These are phyloP conservation scores for Aspergillus sclerotioniger DNA, from an alignment of 495 filamentous ascomycete species.

Conservation along the genomic window DNA sequence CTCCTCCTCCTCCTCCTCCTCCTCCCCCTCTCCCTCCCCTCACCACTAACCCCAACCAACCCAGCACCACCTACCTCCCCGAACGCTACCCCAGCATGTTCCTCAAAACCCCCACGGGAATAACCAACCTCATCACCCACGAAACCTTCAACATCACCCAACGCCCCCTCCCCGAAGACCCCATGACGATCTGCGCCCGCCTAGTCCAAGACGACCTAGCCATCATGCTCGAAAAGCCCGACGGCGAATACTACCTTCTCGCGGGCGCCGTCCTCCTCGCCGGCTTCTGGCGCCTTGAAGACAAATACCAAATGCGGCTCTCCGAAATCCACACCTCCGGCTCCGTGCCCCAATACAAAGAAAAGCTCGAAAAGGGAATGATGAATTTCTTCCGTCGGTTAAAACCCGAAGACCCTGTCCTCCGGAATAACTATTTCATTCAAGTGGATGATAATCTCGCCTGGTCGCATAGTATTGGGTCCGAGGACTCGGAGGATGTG, in stretches of 20 bases:
- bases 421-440: conserved; percentile 73
- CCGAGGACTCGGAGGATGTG: conserved; percentile 62
- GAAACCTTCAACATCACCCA: conserved; percentile 70
- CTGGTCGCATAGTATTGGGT: conserved; percentile 74
- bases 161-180: conserved; percentile 72
- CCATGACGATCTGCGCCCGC: conserved; percentile 72
- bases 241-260: conserved; percentile 83
- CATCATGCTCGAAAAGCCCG: conserved; percentile 76
- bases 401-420: conserved; percentile 61
- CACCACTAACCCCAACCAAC: conserved; percentile 1
- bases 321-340: conserved; percentile 83
- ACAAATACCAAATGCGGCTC: conserved; percentile 83
- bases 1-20: neutral
- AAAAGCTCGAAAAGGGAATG: conserved; percentile 82
- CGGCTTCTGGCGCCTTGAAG: conserved; percentile 82
- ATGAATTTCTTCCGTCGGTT: conserved; percentile 72
- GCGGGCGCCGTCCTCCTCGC: conserved; percentile 78
- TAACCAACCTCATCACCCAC: conserved; percentile 69
- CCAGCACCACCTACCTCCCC: conserved; percentile 67
- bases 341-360: conserved; percentile 72
- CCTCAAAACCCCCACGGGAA: conserved; percentile 58
- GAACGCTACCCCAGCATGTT: conserved; percentile 76
- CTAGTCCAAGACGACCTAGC: conserved; percentile 84
- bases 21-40: neutral
- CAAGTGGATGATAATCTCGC: conserved; percentile 71